Base-by-base conservation (phyloP, 768 basidiomycete species). In the Naganishia randhawae region DNA sequence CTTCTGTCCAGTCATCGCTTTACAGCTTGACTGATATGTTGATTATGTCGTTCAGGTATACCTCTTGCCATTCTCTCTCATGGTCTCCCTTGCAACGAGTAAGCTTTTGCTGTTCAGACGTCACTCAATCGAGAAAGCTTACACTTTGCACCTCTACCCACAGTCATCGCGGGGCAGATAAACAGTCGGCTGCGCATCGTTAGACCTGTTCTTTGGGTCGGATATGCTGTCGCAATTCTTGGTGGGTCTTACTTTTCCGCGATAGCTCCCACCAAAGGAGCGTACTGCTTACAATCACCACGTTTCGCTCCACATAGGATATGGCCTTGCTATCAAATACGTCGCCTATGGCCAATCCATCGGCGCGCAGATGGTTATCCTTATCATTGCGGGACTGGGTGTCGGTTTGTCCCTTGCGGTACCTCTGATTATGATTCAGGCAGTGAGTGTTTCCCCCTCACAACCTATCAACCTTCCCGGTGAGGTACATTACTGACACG, bases 361-460 rank as follows among this genome's bases (percentile, higher is more conserved):
- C 19, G 74, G 70, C 1, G 66, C 65, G 1, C 73, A 77, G 57
- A 72, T 73, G 50, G 73, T 53, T 6, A 39, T 79, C 2, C 69
- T 71, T 14, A 68, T 72, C 29, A 52, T 79, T 11, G 35, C 71
- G 3, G 73, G 73, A 1, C 63, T 71, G 32, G 76, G 76, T 0
- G 61, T 75, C 22, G 78, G 78, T 0, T 48, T 76, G 33, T 71
- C 74, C 0, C 70, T 79, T n/a, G 66, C 73, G 0, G 74, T 72
- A 10, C 78, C 78, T 5, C 72, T 77, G 71, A 61, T 77, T 22
- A 69, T 76, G 51, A 70, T 79, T 14, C 76, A 77, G 53, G 75
- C 78, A 14, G 69, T 67, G 22, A 67, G 66, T 52, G 17, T 37
- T 6, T 9, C 10, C 51, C 11, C 10, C 51, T 10, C 10, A n/a